Conservation (phyloP, 805 yeast genomes). For the Wickerhamiella allomyrinae region DNA sequence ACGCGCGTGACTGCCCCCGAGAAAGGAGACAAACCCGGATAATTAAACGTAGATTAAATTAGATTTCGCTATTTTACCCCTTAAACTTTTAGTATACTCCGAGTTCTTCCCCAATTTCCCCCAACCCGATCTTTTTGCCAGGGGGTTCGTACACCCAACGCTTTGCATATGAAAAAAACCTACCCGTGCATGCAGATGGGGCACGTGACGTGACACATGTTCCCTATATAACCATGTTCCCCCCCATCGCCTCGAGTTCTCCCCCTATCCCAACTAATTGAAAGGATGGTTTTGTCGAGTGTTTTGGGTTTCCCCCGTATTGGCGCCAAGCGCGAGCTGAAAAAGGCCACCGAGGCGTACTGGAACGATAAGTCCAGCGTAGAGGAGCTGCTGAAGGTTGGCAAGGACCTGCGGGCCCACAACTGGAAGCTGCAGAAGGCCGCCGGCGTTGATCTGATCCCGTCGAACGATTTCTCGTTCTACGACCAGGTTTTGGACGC, state of each 20-base stretch:
- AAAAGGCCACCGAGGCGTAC: slow-evolving; percentile 97
- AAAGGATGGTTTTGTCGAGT: slow-evolving; percentile 83
- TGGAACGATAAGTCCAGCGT: slow-evolving; percentile 87
- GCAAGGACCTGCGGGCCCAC: slow-evolving; percentile 86
- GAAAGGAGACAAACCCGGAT: no score
- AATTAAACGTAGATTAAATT: no score
- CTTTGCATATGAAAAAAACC: not conserved
- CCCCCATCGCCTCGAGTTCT: slow-evolving; percentile 1
- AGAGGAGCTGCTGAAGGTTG: slow-evolving; percentile 80
- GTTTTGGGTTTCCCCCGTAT: slow-evolving; percentile 99
- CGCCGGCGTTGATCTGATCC: slow-evolving; percentile 93
- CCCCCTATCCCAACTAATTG: not conserved
- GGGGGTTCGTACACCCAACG: no score
- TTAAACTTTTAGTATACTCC: no score
- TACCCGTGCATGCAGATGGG: not conserved
- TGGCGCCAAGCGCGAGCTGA: slow-evolving; percentile 98
- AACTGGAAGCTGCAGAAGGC: slow-evolving; percentile 97
- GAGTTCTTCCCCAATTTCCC: no score
- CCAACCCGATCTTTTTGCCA: no score
- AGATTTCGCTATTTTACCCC: no score
- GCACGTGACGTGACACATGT: not conserved
- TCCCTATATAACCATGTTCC: slow-evolving; percentile 4
- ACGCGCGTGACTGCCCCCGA: no score
- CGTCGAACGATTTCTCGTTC: slow-evolving; percentile 96
- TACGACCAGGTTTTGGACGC: slow-evolving; percentile 95